Conservation (phyloP, 768 basidiomycete species). For the Leccinum subgranulosum region DNA sequence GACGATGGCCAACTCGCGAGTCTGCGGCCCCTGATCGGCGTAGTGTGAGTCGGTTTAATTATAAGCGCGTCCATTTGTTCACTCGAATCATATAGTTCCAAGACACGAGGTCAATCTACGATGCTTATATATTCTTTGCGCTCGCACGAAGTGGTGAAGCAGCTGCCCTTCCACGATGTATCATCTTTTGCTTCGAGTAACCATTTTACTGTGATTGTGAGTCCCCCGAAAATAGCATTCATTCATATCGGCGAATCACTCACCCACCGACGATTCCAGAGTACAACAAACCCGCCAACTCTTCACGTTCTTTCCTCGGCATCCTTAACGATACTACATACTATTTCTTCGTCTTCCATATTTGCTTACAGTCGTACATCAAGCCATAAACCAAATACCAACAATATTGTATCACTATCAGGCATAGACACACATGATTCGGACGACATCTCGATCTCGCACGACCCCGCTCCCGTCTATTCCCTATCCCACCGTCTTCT, state of each 20-base stretch:
- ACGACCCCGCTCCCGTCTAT: slow-evolving; percentile 49
- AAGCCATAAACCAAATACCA: slow-evolving; percentile 33
- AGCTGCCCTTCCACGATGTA: slow-evolving; percentile 41
- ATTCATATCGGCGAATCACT: neutral
- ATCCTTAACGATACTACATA: slow-evolving; percentile 50
- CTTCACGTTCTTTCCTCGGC: slow-evolving; percentile 56
- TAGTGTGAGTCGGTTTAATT: slow-evolving; percentile 28
- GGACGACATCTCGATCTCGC: slow-evolving; percentile 12
- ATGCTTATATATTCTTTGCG: slow-evolving; percentile 47
- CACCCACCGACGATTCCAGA: slow-evolving; percentile 35
- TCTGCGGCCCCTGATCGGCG: slow-evolving; percentile 35
- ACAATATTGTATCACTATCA: slow-evolving; percentile 39
- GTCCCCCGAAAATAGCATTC: slow-evolving; percentile 21
- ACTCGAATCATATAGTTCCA: slow-evolving; percentile 21
- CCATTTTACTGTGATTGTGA: slow-evolving; percentile 56
- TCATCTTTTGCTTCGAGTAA: slow-evolving; percentile 44
- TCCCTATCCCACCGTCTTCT: slow-evolving; percentile 58
- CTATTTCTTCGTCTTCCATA: slow-evolving; percentile 46
- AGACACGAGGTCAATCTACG: slow-evolving; percentile 17
- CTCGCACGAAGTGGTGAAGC: slow-evolving; percentile 50
- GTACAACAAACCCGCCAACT: slow-evolving; percentile 51
- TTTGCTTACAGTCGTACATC: slow-evolving; percentile 41
- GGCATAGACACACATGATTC: slow-evolving; percentile 27
- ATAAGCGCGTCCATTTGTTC: neutral
- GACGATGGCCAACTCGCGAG: slow-evolving; percentile 29